phyloP scores from a whole-genome alignment of 371 early-diverging fungal species.

The Rhizomucor miehei region DNA sequence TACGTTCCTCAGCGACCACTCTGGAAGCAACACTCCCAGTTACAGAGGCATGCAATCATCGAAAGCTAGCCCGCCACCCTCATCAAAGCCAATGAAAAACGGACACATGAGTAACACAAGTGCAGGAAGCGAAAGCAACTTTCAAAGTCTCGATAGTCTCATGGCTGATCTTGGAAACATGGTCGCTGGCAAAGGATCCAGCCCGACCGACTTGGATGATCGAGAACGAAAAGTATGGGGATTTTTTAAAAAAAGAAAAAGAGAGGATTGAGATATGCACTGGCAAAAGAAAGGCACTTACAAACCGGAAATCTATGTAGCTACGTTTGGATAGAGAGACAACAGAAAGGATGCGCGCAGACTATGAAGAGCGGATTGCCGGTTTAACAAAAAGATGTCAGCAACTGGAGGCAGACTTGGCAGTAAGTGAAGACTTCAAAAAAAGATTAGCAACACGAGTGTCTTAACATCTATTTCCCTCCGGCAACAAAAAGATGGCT shows the following conservation, averaged over 20 bases:
- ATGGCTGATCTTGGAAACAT: conserved; percentile 84
- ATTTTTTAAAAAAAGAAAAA: too few relatives aligned
- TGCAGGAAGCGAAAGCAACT: conserved; percentile 42
- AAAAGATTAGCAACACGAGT: conserved; percentile 1
- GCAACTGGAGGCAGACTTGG: conserved; percentile 36
- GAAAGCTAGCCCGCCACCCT: not conserved
- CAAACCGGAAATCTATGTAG: not conserved
- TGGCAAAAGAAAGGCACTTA: not conserved
- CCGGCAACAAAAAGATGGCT: not conserved
- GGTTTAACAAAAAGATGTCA: conserved; percentile 43
- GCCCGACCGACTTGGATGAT: not conserved
- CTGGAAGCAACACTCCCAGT: not conserved
- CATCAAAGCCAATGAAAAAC: conserved; percentile 1
- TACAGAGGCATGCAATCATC: not conserved
- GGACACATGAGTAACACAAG: conserved; percentile 18
- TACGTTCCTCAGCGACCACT: conserved; percentile 4
- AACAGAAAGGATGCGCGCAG: conserved; percentile 34
- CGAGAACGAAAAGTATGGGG: not conserved
- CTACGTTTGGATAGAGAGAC: conserved; percentile 4
- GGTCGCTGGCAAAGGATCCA: conserved; percentile 36
- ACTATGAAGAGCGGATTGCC: conserved; percentile 61
- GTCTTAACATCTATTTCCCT: not conserved
- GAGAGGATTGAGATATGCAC: not conserved
- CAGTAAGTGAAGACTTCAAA: conserved; percentile 22
- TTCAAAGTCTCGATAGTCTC: conserved; percentile 70